Evolutionary conservation across 2,329 filamentous ascomycete species (phyloP), one percentile per base, ranked within the genome.

Genomic region (Ascocoryne sarcoides): DNA sequence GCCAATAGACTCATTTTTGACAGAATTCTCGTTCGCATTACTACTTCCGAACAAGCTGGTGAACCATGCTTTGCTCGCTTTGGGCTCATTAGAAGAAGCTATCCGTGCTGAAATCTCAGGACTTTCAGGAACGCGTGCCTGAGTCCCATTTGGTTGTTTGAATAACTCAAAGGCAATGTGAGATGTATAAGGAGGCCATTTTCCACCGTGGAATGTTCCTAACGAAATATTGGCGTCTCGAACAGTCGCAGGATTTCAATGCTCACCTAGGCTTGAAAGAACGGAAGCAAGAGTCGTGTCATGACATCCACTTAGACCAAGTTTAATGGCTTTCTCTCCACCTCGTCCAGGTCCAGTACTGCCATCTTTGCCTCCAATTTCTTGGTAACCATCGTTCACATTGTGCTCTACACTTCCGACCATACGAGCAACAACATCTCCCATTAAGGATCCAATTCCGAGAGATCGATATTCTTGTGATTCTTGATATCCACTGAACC

Each of bases 111-210:
- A 3, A 5, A 16, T 3, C 15, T 32, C n/a, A 17, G 14, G 18
- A 35, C 32, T 35, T 33, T 10, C 31, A 20, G 54, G 49, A 3
- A 51, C 39, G 37, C 31, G 56, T 45, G 51, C 39, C 53, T 47
- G 29, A 56, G 52, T 42, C 50, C 42, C 19, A 32, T 60, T 53
- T 30, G 64, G 59, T 50, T 75, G 72, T 30, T 74, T 77, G 68
- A 96, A 95, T 46, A 96, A 71, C 63, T 98, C 92, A 40, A 98
- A 69, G 21, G 92, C 89, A 49, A 98, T 73, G 54, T 93, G 88
- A 52, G 84, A 90, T 0, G 90, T 95, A 57, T 90, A 98, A 0
- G 88, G 89, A 1, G 92, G 92, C 92, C 92, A 98, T 26, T 73
- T 71, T 35, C 74, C 75, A 15, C 67, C 66, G 31, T 84, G 69